Conservation (phyloP, 2,329 filamentous ascomycete genomes). For the Colletotrichum trifolii region DNA sequence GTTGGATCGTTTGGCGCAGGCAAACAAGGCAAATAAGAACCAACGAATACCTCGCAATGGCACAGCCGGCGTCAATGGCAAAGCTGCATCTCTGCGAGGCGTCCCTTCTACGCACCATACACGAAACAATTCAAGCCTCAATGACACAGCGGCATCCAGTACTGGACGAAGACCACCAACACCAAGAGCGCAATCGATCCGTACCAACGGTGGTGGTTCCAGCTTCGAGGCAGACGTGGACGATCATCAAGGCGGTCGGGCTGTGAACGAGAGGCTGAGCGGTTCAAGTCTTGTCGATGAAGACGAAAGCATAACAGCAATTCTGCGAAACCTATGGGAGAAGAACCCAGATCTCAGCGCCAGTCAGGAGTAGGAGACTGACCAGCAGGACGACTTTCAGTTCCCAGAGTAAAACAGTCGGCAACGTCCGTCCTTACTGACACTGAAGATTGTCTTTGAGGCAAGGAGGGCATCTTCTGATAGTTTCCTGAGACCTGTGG, state of each 20-base stretch:
- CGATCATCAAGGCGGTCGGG: constrained; percentile 47
- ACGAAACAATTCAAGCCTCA: constrained; percentile 51
- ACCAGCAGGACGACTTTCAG: too few relatives aligned
- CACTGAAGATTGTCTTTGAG: neutral
- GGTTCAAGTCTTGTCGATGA: constrained; percentile 62
- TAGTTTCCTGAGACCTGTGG: too few relatives aligned
- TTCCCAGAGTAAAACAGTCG: neutral
- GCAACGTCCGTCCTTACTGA: neutral
- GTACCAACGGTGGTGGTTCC: constrained; percentile 53
- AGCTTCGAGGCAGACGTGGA: constrained; percentile 58
- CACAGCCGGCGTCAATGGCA: constrained; percentile 51
- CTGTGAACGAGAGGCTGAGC: constrained; percentile 53
- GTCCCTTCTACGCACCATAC: constrained; percentile 44
- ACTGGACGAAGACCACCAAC: constrained; percentile 43
- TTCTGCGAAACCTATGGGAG: constrained; percentile 71
- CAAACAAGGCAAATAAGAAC: constrained; percentile 57
- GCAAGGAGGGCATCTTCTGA: too few relatives aligned
- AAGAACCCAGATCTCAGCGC: constrained; percentile 68
- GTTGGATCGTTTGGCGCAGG: constrained; percentile 54
- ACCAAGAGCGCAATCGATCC: constrained; percentile 49
- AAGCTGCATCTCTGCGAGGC: constrained; percentile 40
- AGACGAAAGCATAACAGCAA: constrained; percentile 60
- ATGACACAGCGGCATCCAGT: constrained; percentile 20
- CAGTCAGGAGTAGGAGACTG: constrained; percentile 57
- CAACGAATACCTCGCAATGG: constrained; percentile 59